Percentiles rank a stretch among this genome's conserved stretches.
These are phyloP conservation scores for Talaromyces thailandensis DNA, from an alignment of 495 filamentous ascomycete species.

Conservation along the genomic window DNA sequence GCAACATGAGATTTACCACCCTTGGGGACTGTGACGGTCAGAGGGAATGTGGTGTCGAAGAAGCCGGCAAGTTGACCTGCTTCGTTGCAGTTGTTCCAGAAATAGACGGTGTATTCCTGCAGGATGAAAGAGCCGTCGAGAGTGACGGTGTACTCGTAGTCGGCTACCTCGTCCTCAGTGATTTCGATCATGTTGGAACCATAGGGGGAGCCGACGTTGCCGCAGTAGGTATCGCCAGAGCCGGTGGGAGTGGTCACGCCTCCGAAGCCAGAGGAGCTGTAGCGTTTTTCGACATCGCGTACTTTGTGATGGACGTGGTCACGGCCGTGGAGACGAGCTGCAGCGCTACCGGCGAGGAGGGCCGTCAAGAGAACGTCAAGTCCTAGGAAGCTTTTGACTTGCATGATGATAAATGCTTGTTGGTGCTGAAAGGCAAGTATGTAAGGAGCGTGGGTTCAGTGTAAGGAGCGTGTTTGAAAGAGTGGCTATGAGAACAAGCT, in stretches of 20 bases:
- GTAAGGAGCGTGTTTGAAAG: neutral
- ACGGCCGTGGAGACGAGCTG: slow-evolving; percentile 35
- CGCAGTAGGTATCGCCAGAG: slow-evolving; percentile 26
- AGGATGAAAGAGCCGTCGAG: slow-evolving; percentile 29
- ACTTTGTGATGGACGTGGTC: slow-evolving; percentile 32
- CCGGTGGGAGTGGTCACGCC: slow-evolving; percentile 15
- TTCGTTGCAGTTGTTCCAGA: slow-evolving; percentile 46
- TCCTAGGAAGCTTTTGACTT: slow-evolving; percentile 26
- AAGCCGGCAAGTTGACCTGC: slow-evolving; percentile 28
- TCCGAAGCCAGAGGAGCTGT: slow-evolving; percentile 38
- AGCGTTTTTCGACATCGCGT: slow-evolving; percentile 35
- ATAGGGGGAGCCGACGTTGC: slow-evolving; percentile 44
- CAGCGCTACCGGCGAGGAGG: slow-evolving; percentile 31
- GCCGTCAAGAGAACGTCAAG: slow-evolving; percentile 23
- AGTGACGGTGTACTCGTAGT: slow-evolving; percentile 37
- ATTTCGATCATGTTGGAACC: slow-evolving; percentile 46
- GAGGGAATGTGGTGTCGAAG: slow-evolving; percentile 25
- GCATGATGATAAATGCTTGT: slow-evolving; percentile 15
- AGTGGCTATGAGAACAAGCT: neutral
- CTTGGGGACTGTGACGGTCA: slow-evolving; percentile 30
- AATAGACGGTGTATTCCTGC: slow-evolving; percentile 22
- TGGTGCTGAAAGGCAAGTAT: neutral
- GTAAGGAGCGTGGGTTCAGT: neutral
- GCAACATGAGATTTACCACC: slow-evolving; percentile 34
- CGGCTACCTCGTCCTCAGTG: slow-evolving; percentile 19